Evolutionary conservation across 1,284 basidiomycete genomes (phyloP), one percentile per base, ranked within the genome.

Genomic region (Rhodofomes roseus): DNA sequence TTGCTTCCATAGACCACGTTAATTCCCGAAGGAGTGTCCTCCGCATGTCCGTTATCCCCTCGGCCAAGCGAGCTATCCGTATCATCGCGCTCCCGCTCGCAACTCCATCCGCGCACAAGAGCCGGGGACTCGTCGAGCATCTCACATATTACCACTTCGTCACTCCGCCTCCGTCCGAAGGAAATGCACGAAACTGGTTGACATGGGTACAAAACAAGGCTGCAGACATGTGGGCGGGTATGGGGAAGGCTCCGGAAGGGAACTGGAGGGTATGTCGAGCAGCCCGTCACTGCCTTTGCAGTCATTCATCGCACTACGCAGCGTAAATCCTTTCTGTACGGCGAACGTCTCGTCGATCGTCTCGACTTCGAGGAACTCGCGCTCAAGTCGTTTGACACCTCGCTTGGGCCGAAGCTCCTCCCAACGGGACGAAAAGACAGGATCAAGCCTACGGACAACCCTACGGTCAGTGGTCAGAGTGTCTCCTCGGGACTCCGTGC

Each of bases 321-420:
- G 88, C 71, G 83, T 31, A 83, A 78, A 69, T 74, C 82, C 11
- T 89, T 84, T 68, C 73, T 80, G 61, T 76, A 79, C 44, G 90
- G 89, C 34, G 86, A 90, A 74, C 81, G 82, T 11, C 68, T 90
- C 2, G 75, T 87, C 27, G 86, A 91, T 70, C 78, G 81, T 23
- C 77, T 91, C 60, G 90, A 90, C 55, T 92, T 90, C 64, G 90
- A 92, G 70, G 89, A 92, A 69, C 77, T 88, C 48, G 84, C 84
- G 16, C 75, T 92, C 63, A 87, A 88, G 69, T 79, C 81, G 36
- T 74, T 92, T 46, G 86, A 92, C 66, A 84, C 87, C 20, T 83
- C 86, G 4, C 66, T 89, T 44, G 86, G 84, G 0, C 87, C 87
- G 9, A 71, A 68, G 44, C 62, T 76, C 53, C 65, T 70, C 4